phyloP scores from a whole-genome alignment of 768 basidiomycete species.

The Trametes cingulata region DNA sequence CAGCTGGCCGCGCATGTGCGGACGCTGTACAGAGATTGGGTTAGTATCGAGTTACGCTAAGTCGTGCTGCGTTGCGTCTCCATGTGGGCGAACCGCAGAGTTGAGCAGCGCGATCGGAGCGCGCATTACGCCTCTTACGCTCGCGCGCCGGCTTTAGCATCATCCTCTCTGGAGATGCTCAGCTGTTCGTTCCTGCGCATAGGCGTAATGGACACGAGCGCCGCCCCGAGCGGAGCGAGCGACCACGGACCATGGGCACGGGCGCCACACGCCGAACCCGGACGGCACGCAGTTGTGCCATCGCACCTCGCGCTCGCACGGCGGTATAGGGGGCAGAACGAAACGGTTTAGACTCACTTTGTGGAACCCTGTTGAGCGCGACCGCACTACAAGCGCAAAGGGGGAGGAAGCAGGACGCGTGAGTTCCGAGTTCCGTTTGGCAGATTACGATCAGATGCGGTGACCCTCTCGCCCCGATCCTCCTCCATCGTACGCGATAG shows the following conservation, averaged over 20 bases:
- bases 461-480: too few species aligned
- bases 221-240: not conserved
- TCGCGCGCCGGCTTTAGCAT: not conserved
- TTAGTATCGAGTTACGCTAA: not conserved
- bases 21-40: conserved; percentile 36
- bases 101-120: not conserved
- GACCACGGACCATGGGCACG: not conserved
- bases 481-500: not conserved
- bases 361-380: conserved; percentile 1
- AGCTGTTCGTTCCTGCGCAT: too few species aligned
- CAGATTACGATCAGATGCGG: not conserved
- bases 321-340: not conserved
- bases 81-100: conserved; percentile 34
- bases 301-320: too few species aligned
- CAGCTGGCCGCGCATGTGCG: conserved; percentile 27
- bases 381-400: conserved; percentile 3
- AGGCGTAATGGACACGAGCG: not conserved
- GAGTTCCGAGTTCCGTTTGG: not conserved
- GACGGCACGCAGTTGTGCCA: not conserved
- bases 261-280: not conserved
- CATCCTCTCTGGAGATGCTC: too few species aligned
- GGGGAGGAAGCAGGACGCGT: not conserved
- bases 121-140: not conserved
- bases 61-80: not conserved
- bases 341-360: conserved; percentile 7